Evolutionary conservation across 2,329 filamentous ascomycete species (phyloP).

Genomic region (Hortaea werneckii): DNA sequence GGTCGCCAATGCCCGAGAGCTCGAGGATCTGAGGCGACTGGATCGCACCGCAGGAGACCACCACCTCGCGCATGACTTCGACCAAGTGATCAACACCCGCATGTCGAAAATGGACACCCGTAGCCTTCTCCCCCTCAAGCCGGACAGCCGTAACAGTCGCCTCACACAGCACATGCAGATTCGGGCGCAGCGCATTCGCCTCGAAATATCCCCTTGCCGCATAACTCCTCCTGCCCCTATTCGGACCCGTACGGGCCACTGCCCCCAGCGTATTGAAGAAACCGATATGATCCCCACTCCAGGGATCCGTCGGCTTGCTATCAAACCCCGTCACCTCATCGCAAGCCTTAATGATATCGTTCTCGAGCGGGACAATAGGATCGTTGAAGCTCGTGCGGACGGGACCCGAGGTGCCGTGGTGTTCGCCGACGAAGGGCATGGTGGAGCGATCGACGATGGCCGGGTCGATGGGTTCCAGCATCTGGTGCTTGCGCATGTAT

Average conservation of each 20-base stretch:
- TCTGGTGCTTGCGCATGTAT: conserved; percentile 25
- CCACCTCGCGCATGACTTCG: conserved; percentile 30
- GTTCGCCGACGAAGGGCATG: conserved; percentile 17
- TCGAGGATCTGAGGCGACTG: conserved; percentile 49
- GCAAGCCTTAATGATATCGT: conserved; percentile 26
- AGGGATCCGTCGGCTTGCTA: conserved; percentile 24
- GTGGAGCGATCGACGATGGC: conserved; percentile 15
- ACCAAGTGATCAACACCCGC: conserved; percentile 26
- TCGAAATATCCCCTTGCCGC: conserved; percentile 23
- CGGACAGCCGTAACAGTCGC: conserved; percentile 19
- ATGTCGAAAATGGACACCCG: conserved; percentile 33
- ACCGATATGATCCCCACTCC: conserved; percentile 27
- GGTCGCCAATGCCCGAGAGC: conserved; percentile 49
- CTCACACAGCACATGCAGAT: conserved; percentile 24
- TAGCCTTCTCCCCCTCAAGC: conserved; percentile 19
- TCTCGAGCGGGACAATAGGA: conserved; percentile 27
- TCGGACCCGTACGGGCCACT: conserved; percentile 21
- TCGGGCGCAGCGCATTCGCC: conserved; percentile 19
- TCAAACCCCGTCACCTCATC: conserved; percentile 23
- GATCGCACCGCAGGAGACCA: conserved; percentile 8
- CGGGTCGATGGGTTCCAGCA: conserved; percentile 14
- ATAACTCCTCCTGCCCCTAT: conserved; percentile 18
- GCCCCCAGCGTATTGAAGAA: conserved; percentile 19
- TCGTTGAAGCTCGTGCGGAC: conserved; percentile 25
- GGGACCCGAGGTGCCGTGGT: conserved; percentile 20